These are phyloP conservation scores for Phytopythium aichiense DNA, from an alignment of 352 stramenopile species.

Conservation along the genomic window DNA sequence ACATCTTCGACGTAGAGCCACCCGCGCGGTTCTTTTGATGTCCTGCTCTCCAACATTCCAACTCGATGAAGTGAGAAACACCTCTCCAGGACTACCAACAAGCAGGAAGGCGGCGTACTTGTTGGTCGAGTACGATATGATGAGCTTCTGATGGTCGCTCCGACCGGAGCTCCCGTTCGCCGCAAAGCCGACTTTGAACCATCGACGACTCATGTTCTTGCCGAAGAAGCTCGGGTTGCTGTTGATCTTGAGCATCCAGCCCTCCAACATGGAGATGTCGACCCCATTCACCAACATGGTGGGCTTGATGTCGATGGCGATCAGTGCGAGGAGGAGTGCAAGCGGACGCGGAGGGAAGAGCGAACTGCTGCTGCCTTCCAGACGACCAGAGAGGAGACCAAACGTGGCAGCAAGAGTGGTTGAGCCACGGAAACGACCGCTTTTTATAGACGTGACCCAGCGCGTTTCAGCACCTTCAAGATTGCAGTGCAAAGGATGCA, in stretches of 20 bases:
- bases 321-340: not conserved
- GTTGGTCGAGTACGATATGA: slow-evolving; percentile 78
- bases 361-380: not conserved
- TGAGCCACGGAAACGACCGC: not conserved
- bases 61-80: not conserved
- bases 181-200: slow-evolving; percentile 73
- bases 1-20: slow-evolving; percentile 83
- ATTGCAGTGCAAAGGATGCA: not conserved
- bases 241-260: slow-evolving; percentile 87
- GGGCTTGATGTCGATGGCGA: not conserved
- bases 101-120: slow-evolving; percentile 39
- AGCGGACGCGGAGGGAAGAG: not conserved
- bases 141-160: slow-evolving; percentile 47
- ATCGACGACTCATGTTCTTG: slow-evolving; percentile 67
- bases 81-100: not conserved
- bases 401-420: not conserved
- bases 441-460: not conserved
- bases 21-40: slow-evolving; percentile 66
- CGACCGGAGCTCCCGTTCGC: slow-evolving; percentile 13
- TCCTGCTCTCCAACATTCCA: slow-evolving; percentile 20
- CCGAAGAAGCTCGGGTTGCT: slow-evolving; percentile 79
- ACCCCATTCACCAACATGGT: slow-evolving; percentile 62
- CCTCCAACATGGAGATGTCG: slow-evolving; percentile 78
- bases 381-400: not conserved
- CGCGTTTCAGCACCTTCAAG: not conserved